Evolutionary conservation across 441 rosid genomes (phyloP), one percentile per base, ranked within the genome.

Genomic region (Corymbia calophylla): DNA sequence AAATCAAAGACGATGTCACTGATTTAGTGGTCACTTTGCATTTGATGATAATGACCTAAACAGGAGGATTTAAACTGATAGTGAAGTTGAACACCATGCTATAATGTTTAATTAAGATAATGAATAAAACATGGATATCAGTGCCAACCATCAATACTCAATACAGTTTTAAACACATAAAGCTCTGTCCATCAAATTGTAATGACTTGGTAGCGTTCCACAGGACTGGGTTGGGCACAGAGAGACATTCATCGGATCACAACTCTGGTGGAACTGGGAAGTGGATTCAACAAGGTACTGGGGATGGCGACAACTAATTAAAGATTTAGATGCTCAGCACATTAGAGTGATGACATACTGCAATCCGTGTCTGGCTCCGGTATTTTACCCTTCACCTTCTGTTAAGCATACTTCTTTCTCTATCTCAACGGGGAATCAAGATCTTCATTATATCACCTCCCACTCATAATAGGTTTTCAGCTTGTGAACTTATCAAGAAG

Each of bases 231-330:
- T 95, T 64, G 98, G 97, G 49, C 95, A 93, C 88, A 94, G 97
- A 86, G 92, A 94, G 91, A 96, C 97, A 18, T 35, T 96, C 51
- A 92, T 95, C 4, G 97, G 98, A 80, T 94, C 97, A 53, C 98
- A 96, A 85, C 89, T 96, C 35, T 95, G 98, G 98, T 96, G 98
- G 98, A 96, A 96, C 86, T 96, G 97, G 97, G 98, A 96, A 93
- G 97, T 94, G 66, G 98, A 96, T 90, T 86, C 92, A 19, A 87
- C 88, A 87, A 92, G 95, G 92, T 95, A 96, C 47, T 77, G 87
- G 27, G 97, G 95, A 64, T 96, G 98, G 98, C 87, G 90, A 89
- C 92, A 94, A 87, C 91, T 96, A 82, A 66, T 94, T 49, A 80
- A 91, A 82, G 97, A 96, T 93, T 94, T 96, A 54, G 85, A 87